Base-by-base conservation (phyloP, 2,329 filamentous ascomycete species). In the Monosporascus sp. region DNA sequence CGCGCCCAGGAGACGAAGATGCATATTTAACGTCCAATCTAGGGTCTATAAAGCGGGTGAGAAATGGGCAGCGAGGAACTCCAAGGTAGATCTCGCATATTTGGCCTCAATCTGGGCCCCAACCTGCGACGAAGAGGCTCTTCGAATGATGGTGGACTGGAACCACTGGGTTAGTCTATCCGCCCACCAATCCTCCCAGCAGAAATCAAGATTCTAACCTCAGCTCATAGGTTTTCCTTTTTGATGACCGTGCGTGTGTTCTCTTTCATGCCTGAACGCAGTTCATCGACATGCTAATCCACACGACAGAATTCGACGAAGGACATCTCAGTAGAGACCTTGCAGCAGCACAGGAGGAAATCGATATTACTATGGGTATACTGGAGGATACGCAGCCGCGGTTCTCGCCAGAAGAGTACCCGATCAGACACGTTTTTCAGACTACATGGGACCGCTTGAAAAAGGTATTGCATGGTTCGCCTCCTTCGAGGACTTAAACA, bases 381-480 rank as follows among this genome's bases (percentile, higher is more conserved):
- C 57, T 58, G 55, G 46, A 44, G 3, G 46, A 56, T n/a, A 45
- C 45, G 43, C 24, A 48, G n/a, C 40, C 48, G 8, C 31, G 46
- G 18, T 35, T 51, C 7, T 50, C 37, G 1, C 51, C 41, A 4
- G 49, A 37, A 11, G 47, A 55, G 15, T 54, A 56, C 22, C 53
- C 51, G n/a, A 52, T 58, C 44, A 18, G 55, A 58, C 53, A 59
- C 22, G 37, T 55, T 20, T 59, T 58, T 50, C 55, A 59, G 41
- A 55, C 51, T 2, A 54, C 50, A 40, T 59, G 53, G 55, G 28
- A 48, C 31, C 40, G 53, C 17, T 11, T 59, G 37, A 57, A 57
- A 41, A 50, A 50, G 20, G 49, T 47, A 48, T 53, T 5, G 22
- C 22, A 24, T 5, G 22, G 3, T 24, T 24, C 22, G 5, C 22